Percentiles rank a stretch among this genome's conserved stretches.
Conservation (phyloP, 371 early-diverging fungal genomes). For the Nematocida ausubeli region DNA sequence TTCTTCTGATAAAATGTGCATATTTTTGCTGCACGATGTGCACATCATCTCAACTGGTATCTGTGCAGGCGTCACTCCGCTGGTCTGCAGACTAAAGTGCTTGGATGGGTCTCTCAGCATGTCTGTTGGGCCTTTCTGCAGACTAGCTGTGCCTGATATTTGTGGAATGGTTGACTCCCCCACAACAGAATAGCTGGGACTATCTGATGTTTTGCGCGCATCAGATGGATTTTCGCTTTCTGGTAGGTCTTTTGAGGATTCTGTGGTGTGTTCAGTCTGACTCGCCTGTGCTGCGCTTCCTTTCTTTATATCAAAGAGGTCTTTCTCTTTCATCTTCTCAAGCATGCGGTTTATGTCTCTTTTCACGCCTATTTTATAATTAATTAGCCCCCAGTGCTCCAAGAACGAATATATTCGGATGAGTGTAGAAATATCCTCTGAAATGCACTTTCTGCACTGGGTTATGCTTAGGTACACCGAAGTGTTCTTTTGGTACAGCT, state of each 20-base stretch:
- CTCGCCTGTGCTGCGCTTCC: conserved; percentile 16
- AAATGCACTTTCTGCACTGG: conserved; percentile 74
- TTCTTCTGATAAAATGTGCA: conserved; percentile 30
- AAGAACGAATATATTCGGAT: conserved; percentile 90
- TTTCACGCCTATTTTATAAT: conserved; percentile 70
- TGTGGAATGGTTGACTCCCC: conserved; percentile 41
- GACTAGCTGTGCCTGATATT: background rate
- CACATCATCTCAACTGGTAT: conserved; percentile 25
- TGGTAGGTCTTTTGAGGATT: background rate
- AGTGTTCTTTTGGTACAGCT: conserved; percentile 43
- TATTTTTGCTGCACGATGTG: conserved; percentile 28
- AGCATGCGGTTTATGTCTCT: conserved; percentile 33
- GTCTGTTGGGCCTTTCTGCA: conserved; percentile 3
- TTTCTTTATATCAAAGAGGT: conserved; percentile 1
- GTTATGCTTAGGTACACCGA: conserved; percentile 31
- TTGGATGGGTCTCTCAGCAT: conserved; percentile 28
- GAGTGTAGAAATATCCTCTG: conserved; percentile 91
- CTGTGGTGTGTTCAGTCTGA: background rate
- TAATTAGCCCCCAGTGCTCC: conserved; percentile 97
- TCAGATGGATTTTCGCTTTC: background rate
- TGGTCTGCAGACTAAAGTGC: conserved; percentile 27
- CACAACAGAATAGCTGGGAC: background rate
- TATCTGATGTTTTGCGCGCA: background rate
- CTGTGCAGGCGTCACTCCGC: background rate
- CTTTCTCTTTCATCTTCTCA: conserved; percentile 16